Evolutionary conservation across 2,329 filamentous ascomycete species (phyloP), one percentile per base, ranked within the genome.

Genomic region (Hypoxylon sp.): DNA sequence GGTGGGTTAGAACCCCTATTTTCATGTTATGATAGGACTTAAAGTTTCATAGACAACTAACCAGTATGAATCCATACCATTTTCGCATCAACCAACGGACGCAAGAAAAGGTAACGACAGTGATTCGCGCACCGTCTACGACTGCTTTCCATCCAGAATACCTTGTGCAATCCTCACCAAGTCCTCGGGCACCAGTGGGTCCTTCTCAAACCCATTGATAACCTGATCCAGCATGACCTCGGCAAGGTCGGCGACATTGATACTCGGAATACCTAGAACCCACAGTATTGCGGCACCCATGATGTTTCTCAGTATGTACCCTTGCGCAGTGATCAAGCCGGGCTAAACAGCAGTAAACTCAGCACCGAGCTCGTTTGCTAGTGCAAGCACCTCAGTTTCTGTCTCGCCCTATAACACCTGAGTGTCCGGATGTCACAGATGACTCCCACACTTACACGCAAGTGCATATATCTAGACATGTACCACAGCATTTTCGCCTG

Each of bases 181-280:
- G 51, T 85, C 82, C 1, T 75, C 73, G 47, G 81, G 82, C 51
- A 70, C 41, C 19, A 84, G 66, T 1, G 79, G 76, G 0, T 84
- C 81, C 68, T 80, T 81, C 49, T 80, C 79, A 34, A 84, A 79
- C 0, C 84, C 83, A 28, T 78, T 71, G 0, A 81, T 47, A 0
- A 76, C 79, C 61, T 82, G 79, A 13, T 82, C 72, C 5, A 86
- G 47, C 69, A 85, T 68, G 0, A 78, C 78, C 0, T 80, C 78
- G 0, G 80, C 73, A 26, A 84, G 68, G 17, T 82, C 77, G 1
- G 58, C 65, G 1, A 81, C 61, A 4, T 69, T 64, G 1, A 84
- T 72, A 1, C 65, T 74, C 0, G 79, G 76, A 8, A 82, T 55
- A 6, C 74, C 72, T 17, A 74, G 65, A 3, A 73, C 28, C 8